phyloP scores from a whole-genome alignment of 345 rosid species.

The Jatropha curcas region DNA sequence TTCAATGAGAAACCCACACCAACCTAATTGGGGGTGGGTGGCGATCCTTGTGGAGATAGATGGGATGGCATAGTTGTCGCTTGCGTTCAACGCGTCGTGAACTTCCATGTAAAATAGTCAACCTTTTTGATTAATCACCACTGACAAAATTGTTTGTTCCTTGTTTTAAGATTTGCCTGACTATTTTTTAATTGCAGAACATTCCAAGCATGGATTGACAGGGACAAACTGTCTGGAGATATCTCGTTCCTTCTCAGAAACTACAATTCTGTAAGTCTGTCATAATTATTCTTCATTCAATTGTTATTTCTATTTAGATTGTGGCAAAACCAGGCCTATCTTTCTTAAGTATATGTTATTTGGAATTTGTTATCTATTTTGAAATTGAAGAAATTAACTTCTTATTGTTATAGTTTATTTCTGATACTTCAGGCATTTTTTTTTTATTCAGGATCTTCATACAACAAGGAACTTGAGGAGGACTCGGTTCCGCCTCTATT shows the following conservation, averaged over 20 bases:
- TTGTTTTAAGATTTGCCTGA: neutral
- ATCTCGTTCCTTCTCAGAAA: slow-evolving; percentile 52
- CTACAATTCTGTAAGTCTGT: slow-evolving; percentile 62
- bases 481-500: slow-evolving; percentile 66
- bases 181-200: slow-evolving; percentile 48
- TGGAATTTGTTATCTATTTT: no score
- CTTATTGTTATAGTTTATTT: no score
- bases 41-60: slow-evolving; percentile 69
- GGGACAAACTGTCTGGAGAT: slow-evolving; percentile 63
- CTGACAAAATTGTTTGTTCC: neutral
- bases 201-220: slow-evolving; percentile 50
- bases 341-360: no score
- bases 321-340: no score
- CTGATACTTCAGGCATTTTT: slow-evolving; percentile 8
- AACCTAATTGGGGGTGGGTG: slow-evolving; percentile 59
- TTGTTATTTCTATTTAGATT: no score
- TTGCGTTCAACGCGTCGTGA: slow-evolving; percentile 45
- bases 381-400: no score
- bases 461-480: slow-evolving; percentile 54
- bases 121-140: neutral
- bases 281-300: no score
- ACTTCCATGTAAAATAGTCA: slow-evolving; percentile 52
- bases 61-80: slow-evolving; percentile 75
- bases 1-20: slow-evolving; percentile 50
- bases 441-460: slow-evolving; percentile 72